Percentiles rank a stretch among this genome's conserved stretches.
phyloP scores from a whole-genome alignment of 176 grass and related monocot species.

The Rhipidocladum racemiflorum region DNA sequence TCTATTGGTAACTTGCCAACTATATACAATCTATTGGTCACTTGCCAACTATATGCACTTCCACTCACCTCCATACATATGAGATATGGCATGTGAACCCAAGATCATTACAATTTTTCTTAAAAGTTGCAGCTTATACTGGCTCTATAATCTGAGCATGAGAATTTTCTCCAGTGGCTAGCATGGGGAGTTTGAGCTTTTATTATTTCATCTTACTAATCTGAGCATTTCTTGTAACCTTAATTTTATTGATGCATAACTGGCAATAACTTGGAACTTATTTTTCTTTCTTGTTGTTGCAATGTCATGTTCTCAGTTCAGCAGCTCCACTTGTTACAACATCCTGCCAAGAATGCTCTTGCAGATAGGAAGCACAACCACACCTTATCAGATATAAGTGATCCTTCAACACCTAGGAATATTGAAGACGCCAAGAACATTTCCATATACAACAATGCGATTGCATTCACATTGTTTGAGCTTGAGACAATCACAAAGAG shows the following conservation, averaged over 20 bases:
- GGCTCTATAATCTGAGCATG: background rate
- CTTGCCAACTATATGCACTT: background rate
- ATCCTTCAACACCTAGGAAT: conserved; percentile 70
- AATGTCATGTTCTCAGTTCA: conserved; percentile 61
- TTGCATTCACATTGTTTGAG: conserved; percentile 89
- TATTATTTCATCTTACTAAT: background rate
- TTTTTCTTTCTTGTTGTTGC: background rate
- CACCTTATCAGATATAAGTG: conserved; percentile 71
- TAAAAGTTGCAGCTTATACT: background rate
- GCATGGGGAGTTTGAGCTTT: background rate
- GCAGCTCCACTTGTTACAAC: conserved; percentile 86
- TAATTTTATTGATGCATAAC: background rate
- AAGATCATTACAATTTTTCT: background rate
- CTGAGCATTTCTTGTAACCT: background rate
- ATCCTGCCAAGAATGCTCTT: conserved; percentile 55
- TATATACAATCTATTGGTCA: too few relatives aligned
- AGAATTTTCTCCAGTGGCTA: background rate
- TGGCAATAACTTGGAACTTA: background rate
- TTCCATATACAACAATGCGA: conserved; percentile 94
- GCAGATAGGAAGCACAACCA: conserved; percentile 60
- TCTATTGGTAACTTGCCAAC: background rate
- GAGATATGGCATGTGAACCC: background rate
- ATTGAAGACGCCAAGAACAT: conserved; percentile 91
- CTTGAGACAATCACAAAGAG: conserved; percentile 98
- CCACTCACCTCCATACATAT: background rate